A percentile compares a stretch with the other conserved stretches of the same genome.
Conservation (phyloP, 2,329 filamentous ascomycete genomes). For the Beauveria asiatica region DNA sequence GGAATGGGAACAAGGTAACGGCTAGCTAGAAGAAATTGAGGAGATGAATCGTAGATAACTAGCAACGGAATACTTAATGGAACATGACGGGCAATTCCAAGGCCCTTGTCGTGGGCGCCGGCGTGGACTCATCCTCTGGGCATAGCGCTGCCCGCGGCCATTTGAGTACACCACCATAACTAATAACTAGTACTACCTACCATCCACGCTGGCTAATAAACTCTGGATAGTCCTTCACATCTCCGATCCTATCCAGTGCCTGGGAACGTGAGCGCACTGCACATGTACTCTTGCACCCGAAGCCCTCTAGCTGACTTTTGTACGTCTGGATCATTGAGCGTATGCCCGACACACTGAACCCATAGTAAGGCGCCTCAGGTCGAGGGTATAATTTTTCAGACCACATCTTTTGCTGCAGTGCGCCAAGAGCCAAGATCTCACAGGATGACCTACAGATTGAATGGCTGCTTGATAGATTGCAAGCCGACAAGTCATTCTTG, state of each 20-base stretch:
- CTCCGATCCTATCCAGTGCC: too few species aligned
- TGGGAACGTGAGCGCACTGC: too few species aligned
- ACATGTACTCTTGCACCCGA: too few species aligned
- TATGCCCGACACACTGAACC: not conserved
- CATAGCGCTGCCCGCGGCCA: not conserved
- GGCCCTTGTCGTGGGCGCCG: not conserved
- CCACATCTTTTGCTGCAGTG: not conserved
- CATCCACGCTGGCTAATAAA: too few species aligned
- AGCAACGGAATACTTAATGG: too few species aligned
- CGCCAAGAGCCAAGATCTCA: not conserved
- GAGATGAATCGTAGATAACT: too few species aligned
- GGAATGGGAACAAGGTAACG: too few species aligned
- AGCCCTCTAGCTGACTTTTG: too few species aligned
- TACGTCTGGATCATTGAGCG: not conserved
- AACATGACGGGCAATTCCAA: not conserved
- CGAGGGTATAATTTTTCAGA: not conserved
- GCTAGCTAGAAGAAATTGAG: too few species aligned
- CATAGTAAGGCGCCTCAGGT: not conserved
- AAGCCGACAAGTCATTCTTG: not conserved
- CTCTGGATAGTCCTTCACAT: too few species aligned
- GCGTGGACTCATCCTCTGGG: not conserved
- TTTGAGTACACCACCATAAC: too few species aligned
- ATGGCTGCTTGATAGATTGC: not conserved
- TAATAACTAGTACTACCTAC: too few species aligned
- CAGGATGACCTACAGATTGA: not conserved